phyloP scores from a whole-genome alignment of 2,329 filamentous ascomycete genomes.

The Drechmeria coniospora region DNA sequence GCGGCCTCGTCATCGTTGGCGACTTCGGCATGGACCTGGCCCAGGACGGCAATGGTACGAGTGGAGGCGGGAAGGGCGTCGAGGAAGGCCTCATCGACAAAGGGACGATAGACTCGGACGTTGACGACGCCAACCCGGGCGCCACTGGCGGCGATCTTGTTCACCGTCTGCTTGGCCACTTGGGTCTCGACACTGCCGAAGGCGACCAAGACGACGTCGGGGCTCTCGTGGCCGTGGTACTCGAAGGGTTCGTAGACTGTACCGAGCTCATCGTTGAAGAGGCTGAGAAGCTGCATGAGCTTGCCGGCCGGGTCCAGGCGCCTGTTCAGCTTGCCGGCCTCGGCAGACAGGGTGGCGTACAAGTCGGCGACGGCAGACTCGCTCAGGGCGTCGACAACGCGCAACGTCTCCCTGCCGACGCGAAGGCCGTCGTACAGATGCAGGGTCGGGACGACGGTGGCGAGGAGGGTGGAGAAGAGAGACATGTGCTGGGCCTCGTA shows the following conservation, averaged over 20 bases:
- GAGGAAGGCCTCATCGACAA: conserved; percentile 88
- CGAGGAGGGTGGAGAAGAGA: conserved; percentile 69
- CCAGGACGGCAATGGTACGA: conserved; percentile 67
- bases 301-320: conserved; percentile 61
- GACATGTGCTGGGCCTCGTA: conserved; percentile 95
- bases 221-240: conserved; percentile 69
- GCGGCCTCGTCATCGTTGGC: conserved; percentile 60
- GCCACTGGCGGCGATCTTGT: conserved; percentile 54
- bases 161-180: conserved; percentile 66
- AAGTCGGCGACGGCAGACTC: conserved; percentile 51
- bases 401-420: conserved; percentile 66
- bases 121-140: conserved; percentile 75
- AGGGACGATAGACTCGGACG: conserved; percentile 87
- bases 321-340: conserved; percentile 46
- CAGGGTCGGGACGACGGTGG: conserved; percentile 63
- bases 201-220: conserved; percentile 74
- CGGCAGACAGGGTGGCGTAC: conserved; percentile 51
- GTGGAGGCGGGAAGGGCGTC: conserved; percentile 61
- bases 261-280: conserved; percentile 81
- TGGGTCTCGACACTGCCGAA: conserved; percentile 89
- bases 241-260: conserved; percentile 90
- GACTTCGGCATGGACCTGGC: conserved; percentile 64
- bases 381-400: conserved; percentile 69
- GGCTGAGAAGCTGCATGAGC: conserved; percentile 51
- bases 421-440: conserved; percentile 82